Percentiles rank a stretch among this genome's conserved stretches.
These are phyloP conservation scores for Fusarium coffeatum DNA, from an alignment of 2,329 filamentous ascomycete genomes.

Conservation along the genomic window DNA sequence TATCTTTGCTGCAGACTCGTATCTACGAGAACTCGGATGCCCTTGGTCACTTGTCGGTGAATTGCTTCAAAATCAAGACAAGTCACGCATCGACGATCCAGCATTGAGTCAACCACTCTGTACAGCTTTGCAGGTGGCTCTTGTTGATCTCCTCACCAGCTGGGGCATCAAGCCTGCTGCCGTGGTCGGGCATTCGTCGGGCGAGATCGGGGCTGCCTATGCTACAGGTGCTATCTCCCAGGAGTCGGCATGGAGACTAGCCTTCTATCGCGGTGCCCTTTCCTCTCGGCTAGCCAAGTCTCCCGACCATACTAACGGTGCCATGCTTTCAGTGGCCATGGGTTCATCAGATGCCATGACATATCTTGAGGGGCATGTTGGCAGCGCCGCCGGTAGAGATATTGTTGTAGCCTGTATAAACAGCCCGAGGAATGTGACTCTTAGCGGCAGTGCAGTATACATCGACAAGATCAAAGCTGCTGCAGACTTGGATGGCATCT, in stretches of 20 bases:
- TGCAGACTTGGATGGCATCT: constrained; percentile 10
- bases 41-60: constrained; percentile 6
- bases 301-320: constrained; percentile 25
- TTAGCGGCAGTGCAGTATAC: constrained; percentile 21
- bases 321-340: constrained; percentile 52
- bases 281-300: constrained; percentile 1
- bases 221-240: constrained; percentile 47
- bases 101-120: constrained; percentile 63
- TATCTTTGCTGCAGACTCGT: constrained; percentile 6
- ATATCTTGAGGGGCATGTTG: constrained; percentile 27
- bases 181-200: constrained; percentile 55
- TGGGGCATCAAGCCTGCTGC: constrained; percentile 47
- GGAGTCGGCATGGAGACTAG: constrained; percentile 49
- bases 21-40: constrained; percentile 1
- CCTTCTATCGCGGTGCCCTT: constrained; percentile 52
- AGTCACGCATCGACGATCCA: constrained; percentile 45
- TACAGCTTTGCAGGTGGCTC: constrained; percentile 64
- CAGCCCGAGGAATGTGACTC: constrained; percentile 26
- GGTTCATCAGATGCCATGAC: constrained; percentile 34
- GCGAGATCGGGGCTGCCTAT: constrained; percentile 57
- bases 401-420: constrained; percentile 29
- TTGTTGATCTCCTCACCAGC: constrained; percentile 52
- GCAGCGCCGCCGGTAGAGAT: neutral
- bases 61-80: neutral
- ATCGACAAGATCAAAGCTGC: constrained; percentile 18